Conservation (phyloP, 495 filamentous ascomycete genomes). For the Penicillium malachiteum region DNA sequence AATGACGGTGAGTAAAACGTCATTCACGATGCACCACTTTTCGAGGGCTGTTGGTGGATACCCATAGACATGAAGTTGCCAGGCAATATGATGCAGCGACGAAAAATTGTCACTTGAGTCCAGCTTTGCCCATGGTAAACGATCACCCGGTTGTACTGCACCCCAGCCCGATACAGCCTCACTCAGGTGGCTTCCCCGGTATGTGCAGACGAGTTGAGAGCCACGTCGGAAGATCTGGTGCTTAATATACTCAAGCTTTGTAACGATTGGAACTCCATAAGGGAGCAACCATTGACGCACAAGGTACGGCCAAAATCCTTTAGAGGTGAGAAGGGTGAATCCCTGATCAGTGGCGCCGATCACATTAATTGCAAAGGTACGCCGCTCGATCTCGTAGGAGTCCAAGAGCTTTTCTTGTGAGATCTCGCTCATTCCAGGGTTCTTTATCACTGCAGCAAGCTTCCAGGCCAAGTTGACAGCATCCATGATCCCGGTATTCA, state of each 20-base stretch:
- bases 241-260: conserved; percentile 17
- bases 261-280: conserved; percentile 23
- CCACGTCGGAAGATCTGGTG: conserved; percentile 22
- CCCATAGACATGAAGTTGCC: conserved; percentile 41
- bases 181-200: conserved; percentile 26
- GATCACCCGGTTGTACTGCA: conserved; percentile 32
- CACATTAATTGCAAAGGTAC: conserved; percentile 30
- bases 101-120: conserved; percentile 32
- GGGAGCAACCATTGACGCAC: conserved; percentile 34
- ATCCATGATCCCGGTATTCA: conserved; percentile 62
- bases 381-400: conserved; percentile 53
- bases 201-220: conserved; percentile 35
- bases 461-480: conserved; percentile 61
- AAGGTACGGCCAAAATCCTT: conserved; percentile 23
- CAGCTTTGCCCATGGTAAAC: conserved; percentile 34
- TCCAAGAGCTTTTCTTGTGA: conserved; percentile 44
- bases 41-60: conserved; percentile 11
- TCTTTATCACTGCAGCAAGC: conserved; percentile 44
- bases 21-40: conserved; percentile 29
- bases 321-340: conserved; percentile 24
- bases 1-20: conserved; percentile 22
- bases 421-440: conserved; percentile 23
- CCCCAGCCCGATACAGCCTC: conserved; percentile 9
- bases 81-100: conserved; percentile 26
- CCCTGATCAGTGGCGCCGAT: conserved; percentile 32